A percentile compares a stretch with the other conserved stretches of the same genome.
phyloP scores from a whole-genome alignment of 2,329 filamentous ascomycete species.

The Dothiorella sarmentorum region DNA sequence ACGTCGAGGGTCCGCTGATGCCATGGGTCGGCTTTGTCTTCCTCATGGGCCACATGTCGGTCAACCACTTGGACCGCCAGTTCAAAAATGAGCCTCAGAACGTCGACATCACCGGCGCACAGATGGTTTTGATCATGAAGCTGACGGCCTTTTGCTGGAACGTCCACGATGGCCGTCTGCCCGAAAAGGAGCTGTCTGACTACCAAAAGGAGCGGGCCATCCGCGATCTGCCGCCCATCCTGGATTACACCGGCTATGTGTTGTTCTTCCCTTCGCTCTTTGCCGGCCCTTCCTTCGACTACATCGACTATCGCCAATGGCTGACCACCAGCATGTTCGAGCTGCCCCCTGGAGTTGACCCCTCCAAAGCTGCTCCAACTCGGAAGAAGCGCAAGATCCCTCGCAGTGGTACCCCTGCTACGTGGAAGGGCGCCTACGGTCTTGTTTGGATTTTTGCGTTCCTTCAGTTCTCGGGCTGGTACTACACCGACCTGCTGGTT shows the following conservation, averaged over 20 bases:
- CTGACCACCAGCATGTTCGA: constrained; percentile 95
- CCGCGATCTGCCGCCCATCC: constrained; percentile 65
- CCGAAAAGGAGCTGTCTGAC: constrained; percentile 75
- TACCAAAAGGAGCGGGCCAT: constrained; percentile 81
- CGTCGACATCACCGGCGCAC: constrained; percentile 88
- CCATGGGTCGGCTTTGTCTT: constrained; percentile 95
- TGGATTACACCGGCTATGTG: constrained; percentile 87
- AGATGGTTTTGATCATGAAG: constrained; percentile 99
- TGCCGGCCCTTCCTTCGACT: constrained; percentile 90
- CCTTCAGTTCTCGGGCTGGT: constrained; percentile 67
- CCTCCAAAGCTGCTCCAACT: constrained; percentile 78
- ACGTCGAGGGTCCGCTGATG: constrained; percentile 86
- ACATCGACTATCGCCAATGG: constrained; percentile 86
- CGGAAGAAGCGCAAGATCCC: constrained; percentile 90
- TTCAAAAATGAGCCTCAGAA: constrained; percentile 60
- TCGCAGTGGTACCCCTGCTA: constrained; percentile 80
- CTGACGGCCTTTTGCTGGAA: constrained; percentile 97
- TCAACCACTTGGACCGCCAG: constrained; percentile 83
- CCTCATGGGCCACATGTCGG: constrained; percentile 90
- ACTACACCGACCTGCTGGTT: constrained; percentile 61
- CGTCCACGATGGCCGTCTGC: constrained; percentile 83
- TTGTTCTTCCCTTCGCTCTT: constrained; percentile 92
- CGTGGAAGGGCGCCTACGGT: constrained; percentile 69
- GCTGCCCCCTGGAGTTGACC: constrained; percentile 74
- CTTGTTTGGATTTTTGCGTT: constrained; percentile 77